Conservation (phyloP, 345 rosid species). For the Gossypium sturtianum region DNA sequence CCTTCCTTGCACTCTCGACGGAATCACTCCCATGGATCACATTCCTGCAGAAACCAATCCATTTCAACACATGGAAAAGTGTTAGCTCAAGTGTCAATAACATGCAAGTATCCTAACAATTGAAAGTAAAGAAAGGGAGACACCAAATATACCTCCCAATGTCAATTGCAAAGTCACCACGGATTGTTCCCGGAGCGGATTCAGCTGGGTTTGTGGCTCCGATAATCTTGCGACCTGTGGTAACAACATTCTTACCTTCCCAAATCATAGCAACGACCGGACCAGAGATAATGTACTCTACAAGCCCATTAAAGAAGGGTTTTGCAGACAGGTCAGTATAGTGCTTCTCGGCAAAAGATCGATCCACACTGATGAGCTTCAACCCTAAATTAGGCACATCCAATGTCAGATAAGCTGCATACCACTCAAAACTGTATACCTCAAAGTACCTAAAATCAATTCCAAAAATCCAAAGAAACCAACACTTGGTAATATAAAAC, state of each 20-base stretch:
- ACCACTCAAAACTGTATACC: background rate
- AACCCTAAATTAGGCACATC: conserved; percentile 41
- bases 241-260: conserved; percentile 87
- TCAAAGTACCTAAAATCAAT: no score
- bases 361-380: conserved; percentile 71
- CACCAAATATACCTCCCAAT: conserved; percentile 56
- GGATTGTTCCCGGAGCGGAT: conserved; percentile 89
- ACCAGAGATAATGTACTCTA: conserved; percentile 86
- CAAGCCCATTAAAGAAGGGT: conserved; percentile 86
- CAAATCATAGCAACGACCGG: conserved; percentile 96
- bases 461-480: background rate
- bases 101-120: background rate
- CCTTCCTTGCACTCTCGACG: conserved; percentile 74
- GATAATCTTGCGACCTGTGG: conserved; percentile 76
- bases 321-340: conserved; percentile 70
- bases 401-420: background rate
- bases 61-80: background rate
- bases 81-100: background rate
- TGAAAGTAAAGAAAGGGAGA: no score
- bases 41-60: conserved; percentile 39
- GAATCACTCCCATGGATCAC: conserved; percentile 92
- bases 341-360: conserved; percentile 78
- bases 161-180: conserved; percentile 83
- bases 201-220: conserved; percentile 94
- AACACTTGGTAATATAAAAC: no score